Evolutionary conservation across 768 basidiomycete genomes (phyloP).

Genomic region (Tephrocybe sp.): DNA sequence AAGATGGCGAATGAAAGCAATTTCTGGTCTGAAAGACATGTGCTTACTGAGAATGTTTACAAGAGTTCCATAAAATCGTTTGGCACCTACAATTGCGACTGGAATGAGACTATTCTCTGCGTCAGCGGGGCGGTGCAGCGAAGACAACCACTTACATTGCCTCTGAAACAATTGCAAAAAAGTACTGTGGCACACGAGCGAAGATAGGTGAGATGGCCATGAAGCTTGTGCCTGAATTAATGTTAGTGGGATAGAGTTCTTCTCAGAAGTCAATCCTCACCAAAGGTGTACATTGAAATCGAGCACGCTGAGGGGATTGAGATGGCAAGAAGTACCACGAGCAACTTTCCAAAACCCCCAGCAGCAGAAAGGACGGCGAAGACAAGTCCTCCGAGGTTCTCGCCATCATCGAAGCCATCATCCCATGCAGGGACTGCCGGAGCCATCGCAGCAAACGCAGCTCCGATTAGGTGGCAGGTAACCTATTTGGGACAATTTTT

Average conservation of each 20-base stretch:
- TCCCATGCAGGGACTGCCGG: conserved; percentile 55
- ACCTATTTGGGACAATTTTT: conserved; percentile 28
- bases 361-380: conserved; percentile 58
- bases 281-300: conserved; percentile 75
- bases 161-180: conserved; percentile 58
- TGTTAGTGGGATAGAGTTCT: background rate
- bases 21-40: background rate
- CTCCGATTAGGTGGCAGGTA: conserved; percentile 56
- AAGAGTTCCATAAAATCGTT: conserved; percentile 60
- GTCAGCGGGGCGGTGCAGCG: background rate
- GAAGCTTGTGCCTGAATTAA: conserved; percentile 47
- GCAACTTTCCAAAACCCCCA: conserved; percentile 67
- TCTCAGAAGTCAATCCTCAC: conserved; percentile 21
- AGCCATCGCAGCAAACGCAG: conserved; percentile 60
- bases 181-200: conserved; percentile 60
- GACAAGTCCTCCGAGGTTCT: conserved; percentile 62
- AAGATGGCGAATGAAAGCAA: background rate
- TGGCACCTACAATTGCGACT: conserved; percentile 66
- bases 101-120: conserved; percentile 51
- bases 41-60: conserved; percentile 60
- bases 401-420: conserved; percentile 46
- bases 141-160: conserved; percentile 50
- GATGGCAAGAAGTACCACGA: conserved; percentile 70
- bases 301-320: conserved; percentile 74
- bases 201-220: conserved; percentile 61